These are phyloP conservation scores for Meripilus lineatus DNA, from an alignment of 1,284 basidiomycete genomes.

Conservation along the genomic window DNA sequence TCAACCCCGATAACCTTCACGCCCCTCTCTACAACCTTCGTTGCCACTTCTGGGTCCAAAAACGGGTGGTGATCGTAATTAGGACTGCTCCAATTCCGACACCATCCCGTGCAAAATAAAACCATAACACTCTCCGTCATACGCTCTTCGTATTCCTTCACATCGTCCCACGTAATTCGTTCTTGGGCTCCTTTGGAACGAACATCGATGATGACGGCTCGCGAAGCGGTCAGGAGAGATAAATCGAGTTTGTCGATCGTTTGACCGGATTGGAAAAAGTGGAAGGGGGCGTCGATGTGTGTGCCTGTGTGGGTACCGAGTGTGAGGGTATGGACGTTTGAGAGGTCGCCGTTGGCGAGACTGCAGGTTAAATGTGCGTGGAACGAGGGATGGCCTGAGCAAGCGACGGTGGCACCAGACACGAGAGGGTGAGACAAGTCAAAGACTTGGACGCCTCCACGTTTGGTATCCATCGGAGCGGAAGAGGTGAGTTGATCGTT, in stretches of 20 bases:
- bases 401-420: not conserved
- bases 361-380: slow-evolving; percentile 16
- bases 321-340: slow-evolving; percentile 41
- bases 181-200: slow-evolving; percentile 34
- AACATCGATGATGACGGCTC: slow-evolving; percentile 46
- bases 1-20: slow-evolving; percentile 57
- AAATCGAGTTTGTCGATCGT: slow-evolving; percentile 49
- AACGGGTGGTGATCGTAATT: slow-evolving; percentile 61
- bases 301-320: slow-evolving; percentile 62
- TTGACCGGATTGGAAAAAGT: slow-evolving; percentile 51
- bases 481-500: too few relatives aligned
- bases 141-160: slow-evolving; percentile 30
- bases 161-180: slow-evolving; percentile 47
- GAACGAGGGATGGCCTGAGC: slow-evolving; percentile 29
- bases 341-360: slow-evolving; percentile 40
- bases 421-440: too few relatives aligned
- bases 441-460: too few relatives aligned
- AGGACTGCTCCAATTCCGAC: slow-evolving; percentile 40
- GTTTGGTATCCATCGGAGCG: too few relatives aligned
- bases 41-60: slow-evolving; percentile 47
- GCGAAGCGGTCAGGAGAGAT: slow-evolving; percentile 24
- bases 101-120: slow-evolving; percentile 28
- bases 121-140: slow-evolving; percentile 23
- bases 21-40: slow-evolving; percentile 42
- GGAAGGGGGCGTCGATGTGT: slow-evolving; percentile 71